Conservation (phyloP, 805 yeast species). For the Priceomyces medius region DNA sequence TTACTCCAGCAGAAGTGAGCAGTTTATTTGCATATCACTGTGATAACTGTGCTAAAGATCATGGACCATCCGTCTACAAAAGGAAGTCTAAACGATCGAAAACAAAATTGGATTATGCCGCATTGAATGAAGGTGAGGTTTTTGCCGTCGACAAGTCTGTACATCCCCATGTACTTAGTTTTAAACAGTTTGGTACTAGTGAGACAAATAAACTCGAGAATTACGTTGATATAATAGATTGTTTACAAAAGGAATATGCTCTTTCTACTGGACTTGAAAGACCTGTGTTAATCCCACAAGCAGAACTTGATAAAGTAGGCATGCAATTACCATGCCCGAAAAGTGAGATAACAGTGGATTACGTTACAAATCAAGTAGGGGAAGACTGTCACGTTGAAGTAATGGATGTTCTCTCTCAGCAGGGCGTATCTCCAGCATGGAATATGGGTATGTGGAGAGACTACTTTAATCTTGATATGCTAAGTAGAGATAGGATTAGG, state of each 20-base stretch:
- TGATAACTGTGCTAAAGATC: constrained; percentile 36
- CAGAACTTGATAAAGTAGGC: constrained; percentile 34
- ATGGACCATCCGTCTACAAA: constrained; percentile 47
- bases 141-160: constrained; percentile 45
- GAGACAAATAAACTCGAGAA: constrained; percentile 10
- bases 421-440: constrained; percentile 64
- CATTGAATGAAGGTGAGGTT: constrained; percentile 71
- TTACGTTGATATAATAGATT: constrained; percentile 26
- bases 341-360: constrained; percentile 48
- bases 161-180: constrained; percentile 51
- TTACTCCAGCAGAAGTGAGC: constrained; percentile 33
- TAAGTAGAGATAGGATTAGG: constrained; percentile 59
- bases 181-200: constrained; percentile 27
- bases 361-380: constrained; percentile 61
- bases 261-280: constrained; percentile 27
- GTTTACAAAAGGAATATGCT: constrained; percentile 38
- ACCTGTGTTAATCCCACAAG: constrained; percentile 48
- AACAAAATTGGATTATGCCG: constrained; percentile 70
- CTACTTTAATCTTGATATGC: constrained; percentile 51
- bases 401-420: constrained; percentile 86
- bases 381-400: constrained; percentile 67
- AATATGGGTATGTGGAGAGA: constrained; percentile 69
- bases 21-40: constrained; percentile 56
- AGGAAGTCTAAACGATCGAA: constrained; percentile 55
- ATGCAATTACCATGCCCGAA: constrained; percentile 50